phyloP scores from a whole-genome alignment of 768 basidiomycete genomes.

The Kwoniella sp. region DNA sequence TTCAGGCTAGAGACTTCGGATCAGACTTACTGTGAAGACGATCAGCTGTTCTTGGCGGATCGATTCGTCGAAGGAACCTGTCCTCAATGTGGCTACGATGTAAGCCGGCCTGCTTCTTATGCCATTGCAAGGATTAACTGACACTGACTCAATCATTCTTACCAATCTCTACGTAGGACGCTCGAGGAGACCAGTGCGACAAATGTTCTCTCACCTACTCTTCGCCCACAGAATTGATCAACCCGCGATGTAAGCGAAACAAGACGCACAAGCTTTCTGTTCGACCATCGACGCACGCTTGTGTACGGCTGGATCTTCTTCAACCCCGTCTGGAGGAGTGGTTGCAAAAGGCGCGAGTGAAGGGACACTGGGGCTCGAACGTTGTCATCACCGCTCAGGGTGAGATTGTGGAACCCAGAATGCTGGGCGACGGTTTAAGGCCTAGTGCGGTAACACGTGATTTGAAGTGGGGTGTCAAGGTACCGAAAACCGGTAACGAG shows the following conservation, averaged over 20 bases:
- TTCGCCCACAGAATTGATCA: slow-evolving; percentile 80
- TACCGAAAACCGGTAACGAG: slow-evolving; percentile 68
- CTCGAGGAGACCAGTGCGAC: slow-evolving; percentile 98
- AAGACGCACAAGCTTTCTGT: slow-evolving; percentile 76
- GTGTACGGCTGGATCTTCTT: slow-evolving; percentile 77
- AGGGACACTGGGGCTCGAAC: slow-evolving; percentile 90
- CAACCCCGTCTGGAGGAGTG: slow-evolving; percentile 83
- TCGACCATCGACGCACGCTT: slow-evolving; percentile 83
- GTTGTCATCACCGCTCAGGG: slow-evolving; percentile 85
- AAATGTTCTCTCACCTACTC: slow-evolving; percentile 87
- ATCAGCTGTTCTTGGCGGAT: slow-evolving; percentile 92
- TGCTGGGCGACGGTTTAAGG: slow-evolving; percentile 75
- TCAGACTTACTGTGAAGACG: slow-evolving; percentile 93
- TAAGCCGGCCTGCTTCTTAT: slow-evolving; percentile 53
- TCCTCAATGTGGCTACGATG: slow-evolving; percentile 85
- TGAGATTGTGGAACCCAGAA: slow-evolving; percentile 81
- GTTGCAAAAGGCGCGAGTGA: slow-evolving; percentile 75
- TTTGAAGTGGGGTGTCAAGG: slow-evolving; percentile 92
- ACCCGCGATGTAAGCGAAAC: slow-evolving; percentile 89
- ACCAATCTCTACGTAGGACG: slow-evolving; percentile 64
- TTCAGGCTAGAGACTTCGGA: slow-evolving; percentile 82
- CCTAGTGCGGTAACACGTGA: slow-evolving; percentile 93
- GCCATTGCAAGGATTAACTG: not conserved
- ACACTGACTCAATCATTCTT: not conserved
- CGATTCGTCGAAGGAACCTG: slow-evolving; percentile 98